A percentile compares a stretch with the other conserved stretches of the same genome.
These are phyloP conservation scores for Xylariales sp. DNA, from an alignment of 2,329 filamentous ascomycete genomes.

Conservation along the genomic window DNA sequence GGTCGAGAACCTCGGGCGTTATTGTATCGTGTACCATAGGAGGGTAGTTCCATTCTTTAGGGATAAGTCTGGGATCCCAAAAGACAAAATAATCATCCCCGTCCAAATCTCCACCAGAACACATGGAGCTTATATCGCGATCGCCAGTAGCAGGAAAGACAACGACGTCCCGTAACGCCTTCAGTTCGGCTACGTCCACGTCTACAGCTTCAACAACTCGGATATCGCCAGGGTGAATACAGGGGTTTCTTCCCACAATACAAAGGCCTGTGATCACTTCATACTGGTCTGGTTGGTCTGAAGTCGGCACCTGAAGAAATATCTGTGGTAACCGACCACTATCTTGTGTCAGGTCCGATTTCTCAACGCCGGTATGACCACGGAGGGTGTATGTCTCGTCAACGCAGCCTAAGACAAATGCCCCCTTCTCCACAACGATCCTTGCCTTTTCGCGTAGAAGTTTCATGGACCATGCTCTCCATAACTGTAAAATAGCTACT, in stretches of 20 bases:
- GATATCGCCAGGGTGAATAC: slow-evolving; percentile 87
- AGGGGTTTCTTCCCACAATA: slow-evolving; percentile 85
- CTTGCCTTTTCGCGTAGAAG: slow-evolving; percentile 88
- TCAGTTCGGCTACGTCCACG: slow-evolving; percentile 68
- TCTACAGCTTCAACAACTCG: slow-evolving; percentile 84
- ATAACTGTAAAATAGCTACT: slow-evolving; percentile 72
- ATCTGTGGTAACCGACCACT: slow-evolving; percentile 69
- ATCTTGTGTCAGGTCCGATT: slow-evolving; percentile 35
- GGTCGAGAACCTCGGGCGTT: slow-evolving; percentile 48
- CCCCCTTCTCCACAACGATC: slow-evolving; percentile 75
- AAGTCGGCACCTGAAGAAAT: slow-evolving; percentile 74
- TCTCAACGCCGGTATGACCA: slow-evolving; percentile 58
- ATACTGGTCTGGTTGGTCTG: slow-evolving; percentile 49
- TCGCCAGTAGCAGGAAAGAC: slow-evolving; percentile 84
- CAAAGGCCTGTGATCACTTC: slow-evolving; percentile 72
- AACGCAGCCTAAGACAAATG: slow-evolving; percentile 81
- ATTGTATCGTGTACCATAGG: slow-evolving; percentile 74
- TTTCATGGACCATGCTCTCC: slow-evolving; percentile 87
- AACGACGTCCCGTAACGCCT: slow-evolving; percentile 77
- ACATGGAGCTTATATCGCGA: slow-evolving; percentile 85
- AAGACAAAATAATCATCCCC: slow-evolving; percentile 94
- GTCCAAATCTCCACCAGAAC: slow-evolving; percentile 91
- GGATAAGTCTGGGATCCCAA: slow-evolving; percentile 77
- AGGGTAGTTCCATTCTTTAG: slow-evolving; percentile 61
- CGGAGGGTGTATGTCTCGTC: slow-evolving; percentile 77